phyloP scores from a whole-genome alignment of 2,329 filamentous ascomycete species.

The Aureobasidium uvarum region DNA sequence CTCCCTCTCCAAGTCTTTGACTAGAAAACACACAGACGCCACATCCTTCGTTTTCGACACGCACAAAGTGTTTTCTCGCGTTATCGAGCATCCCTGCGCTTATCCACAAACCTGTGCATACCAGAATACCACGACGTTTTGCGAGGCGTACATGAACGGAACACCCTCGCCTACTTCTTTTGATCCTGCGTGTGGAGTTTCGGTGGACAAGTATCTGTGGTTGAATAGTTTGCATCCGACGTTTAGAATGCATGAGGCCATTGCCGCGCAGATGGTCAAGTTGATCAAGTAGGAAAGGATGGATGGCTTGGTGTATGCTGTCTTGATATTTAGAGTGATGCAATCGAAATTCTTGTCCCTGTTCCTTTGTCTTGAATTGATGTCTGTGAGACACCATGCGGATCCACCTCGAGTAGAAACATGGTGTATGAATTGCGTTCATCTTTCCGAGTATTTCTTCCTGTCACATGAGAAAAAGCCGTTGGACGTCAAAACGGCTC shows the following conservation, averaged over 20 bases:
- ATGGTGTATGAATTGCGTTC: background rate
- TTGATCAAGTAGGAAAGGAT: constrained; percentile 11
- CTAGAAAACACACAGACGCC: constrained; percentile 41
- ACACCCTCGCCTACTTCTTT: constrained; percentile 42
- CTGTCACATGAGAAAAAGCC: background rate
- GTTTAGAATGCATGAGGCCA: constrained; percentile 59
- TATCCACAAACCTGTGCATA: constrained; percentile 53
- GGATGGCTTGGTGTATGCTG: background rate
- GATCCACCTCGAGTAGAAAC: background rate
- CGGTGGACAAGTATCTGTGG: constrained; percentile 65
- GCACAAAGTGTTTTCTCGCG: constrained; percentile 51
- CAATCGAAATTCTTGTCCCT: background rate
- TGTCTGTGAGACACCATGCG: background rate
- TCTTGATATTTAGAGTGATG: background rate
- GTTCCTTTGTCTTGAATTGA: background rate
- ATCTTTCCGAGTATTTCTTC: too few relatives aligned
- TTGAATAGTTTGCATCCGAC: constrained; percentile 64
- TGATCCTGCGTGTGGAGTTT: constrained; percentile 50
- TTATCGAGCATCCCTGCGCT: constrained; percentile 53
- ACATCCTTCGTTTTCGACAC: constrained; percentile 57
- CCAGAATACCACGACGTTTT: constrained; percentile 58
- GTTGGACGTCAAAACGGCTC: background rate
- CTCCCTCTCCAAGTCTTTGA: constrained; percentile 45
- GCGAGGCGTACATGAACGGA: constrained; percentile 53
- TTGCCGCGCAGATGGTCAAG: constrained; percentile 51